Evolutionary conservation across 2,329 filamentous ascomycete species (phyloP).

Genomic region (Botrytis paeoniae): DNA sequence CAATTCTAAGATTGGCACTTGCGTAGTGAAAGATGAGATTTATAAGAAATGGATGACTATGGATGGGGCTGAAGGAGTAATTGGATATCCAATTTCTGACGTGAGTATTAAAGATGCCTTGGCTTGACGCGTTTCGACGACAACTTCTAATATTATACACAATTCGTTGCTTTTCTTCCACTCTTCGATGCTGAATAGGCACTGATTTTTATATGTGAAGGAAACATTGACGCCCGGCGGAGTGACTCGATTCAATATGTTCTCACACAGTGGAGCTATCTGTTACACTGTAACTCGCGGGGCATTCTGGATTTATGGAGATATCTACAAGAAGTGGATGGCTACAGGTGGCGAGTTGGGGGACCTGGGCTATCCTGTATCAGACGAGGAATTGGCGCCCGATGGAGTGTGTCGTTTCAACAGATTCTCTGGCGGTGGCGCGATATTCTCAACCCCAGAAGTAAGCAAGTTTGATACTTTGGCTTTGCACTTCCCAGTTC

Average conservation of each 20-base stretch:
- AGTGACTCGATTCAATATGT: constrained; percentile 13
- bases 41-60: constrained; percentile 11
- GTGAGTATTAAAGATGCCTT: not conserved
- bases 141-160: not conserved
- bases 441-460: constrained; percentile 4
- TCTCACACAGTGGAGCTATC: constrained; percentile 10
- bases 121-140: not conserved
- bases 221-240: constrained; percentile 1
- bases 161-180: not conserved
- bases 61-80: not conserved
- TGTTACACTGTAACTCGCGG: constrained; percentile 12
- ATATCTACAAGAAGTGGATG: constrained; percentile 16
- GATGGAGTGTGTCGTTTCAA: constrained; percentile 9
- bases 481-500: not conserved
- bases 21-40: not conserved
- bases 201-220: not conserved
- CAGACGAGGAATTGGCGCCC: not conserved
- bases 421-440: not conserved
- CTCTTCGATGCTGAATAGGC: not conserved
- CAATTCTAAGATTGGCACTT: constrained; percentile 5
- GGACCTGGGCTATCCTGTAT: constrained; percentile 8
- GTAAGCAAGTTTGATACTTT: not conserved
- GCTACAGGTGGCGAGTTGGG: constrained; percentile 3
- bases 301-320: constrained; percentile 14
- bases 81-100: constrained; percentile 11